Evolutionary conservation across 176 grass and related monocot species (phyloP).

Genomic region (Tuctoria greenei): DNA sequence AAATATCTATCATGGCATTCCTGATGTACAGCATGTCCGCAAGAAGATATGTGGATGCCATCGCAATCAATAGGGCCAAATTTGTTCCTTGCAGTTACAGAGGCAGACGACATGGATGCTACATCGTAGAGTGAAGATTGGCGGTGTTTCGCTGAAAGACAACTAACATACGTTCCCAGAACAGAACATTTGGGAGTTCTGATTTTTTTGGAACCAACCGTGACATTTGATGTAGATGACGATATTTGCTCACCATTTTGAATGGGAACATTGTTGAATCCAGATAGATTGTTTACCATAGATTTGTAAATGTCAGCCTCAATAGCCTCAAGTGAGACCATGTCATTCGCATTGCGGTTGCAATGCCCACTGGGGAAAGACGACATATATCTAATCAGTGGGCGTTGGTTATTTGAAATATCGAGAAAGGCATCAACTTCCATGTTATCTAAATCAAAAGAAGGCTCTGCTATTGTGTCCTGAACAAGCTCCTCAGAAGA

Average conservation of each 20-base stretch:
- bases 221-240: conserved; percentile 26
- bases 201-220: conserved; percentile 52
- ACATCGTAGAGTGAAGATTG: conserved; percentile 46
- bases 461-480: conserved; percentile 41
- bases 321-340: conserved; percentile 50
- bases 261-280: conserved; percentile 27
- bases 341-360: conserved; percentile 35
- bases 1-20: conserved; percentile 95
- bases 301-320: conserved; percentile 60
- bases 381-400: conserved; percentile 56
- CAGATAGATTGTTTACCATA: conserved; percentile 49
- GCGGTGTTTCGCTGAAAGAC: conserved; percentile 59
- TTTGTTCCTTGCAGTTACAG: conserved; percentile 43
- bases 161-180: conserved; percentile 71
- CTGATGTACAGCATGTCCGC: conserved; percentile 97
- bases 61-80: conserved; percentile 88
- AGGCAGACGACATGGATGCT: conserved; percentile 42
- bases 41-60: conserved; percentile 93
- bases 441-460: conserved; percentile 62
- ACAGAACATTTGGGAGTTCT: conserved; percentile 65
- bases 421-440: conserved; percentile 58
- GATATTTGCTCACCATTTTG: conserved; percentile 41
- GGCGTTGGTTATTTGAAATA: conserved; percentile 60
- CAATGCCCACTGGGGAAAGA: conserved; percentile 40
- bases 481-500: conserved; percentile 43